Evolutionary conservation across 2,329 filamentous ascomycete genomes (phyloP).

Genomic region (Arthrinium puccinioides): DNA sequence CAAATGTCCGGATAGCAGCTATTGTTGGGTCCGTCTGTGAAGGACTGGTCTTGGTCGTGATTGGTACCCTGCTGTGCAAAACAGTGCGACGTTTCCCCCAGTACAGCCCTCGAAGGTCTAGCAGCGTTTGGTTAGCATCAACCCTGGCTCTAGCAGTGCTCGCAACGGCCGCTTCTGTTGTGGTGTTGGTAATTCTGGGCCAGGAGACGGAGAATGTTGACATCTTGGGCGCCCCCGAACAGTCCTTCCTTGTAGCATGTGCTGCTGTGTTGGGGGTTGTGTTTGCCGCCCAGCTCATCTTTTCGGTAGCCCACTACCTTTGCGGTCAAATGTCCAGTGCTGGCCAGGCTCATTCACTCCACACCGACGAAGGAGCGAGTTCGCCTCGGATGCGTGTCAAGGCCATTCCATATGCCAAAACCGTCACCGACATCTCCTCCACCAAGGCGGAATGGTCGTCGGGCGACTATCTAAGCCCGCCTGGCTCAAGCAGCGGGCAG

Average conservation of each 20-base stretch:
- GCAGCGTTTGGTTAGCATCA: constrained; percentile 26
- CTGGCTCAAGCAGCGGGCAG: constrained; percentile 36
- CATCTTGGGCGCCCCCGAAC: constrained; percentile 24
- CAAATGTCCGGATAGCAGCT: constrained; percentile 26
- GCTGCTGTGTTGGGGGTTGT: constrained; percentile 37
- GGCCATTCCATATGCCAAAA: constrained; percentile 44
- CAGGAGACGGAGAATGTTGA: constrained; percentile 21
- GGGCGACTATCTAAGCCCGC: constrained; percentile 31
- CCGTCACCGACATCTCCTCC: constrained; percentile 25
- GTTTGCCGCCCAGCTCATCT: constrained; percentile 40
- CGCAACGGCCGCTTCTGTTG: constrained; percentile 37
- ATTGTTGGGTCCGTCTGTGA: constrained; percentile 31
- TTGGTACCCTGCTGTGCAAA: constrained; percentile 24
- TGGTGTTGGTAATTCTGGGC: constrained; percentile 31
- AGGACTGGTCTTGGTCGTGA: constrained; percentile 24
- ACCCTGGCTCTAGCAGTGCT: constrained; percentile 30
- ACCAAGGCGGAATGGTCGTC: constrained; percentile 25
- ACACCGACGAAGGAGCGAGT: constrained; percentile 24
- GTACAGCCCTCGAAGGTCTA: constrained; percentile 15
- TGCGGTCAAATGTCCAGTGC: constrained; percentile 23
- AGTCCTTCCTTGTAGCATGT: constrained; percentile 33
- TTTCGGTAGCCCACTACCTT: constrained; percentile 38
- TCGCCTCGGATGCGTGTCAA: constrained; percentile 35
- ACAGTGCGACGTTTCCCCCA: constrained; percentile 18
- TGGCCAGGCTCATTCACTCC: constrained; percentile 19